Percentiles rank a stretch among this genome's conserved stretches.
Evolutionary conservation across 2,329 filamentous ascomycete species (phyloP).

Genomic region (Ampelomyces quisqualis): DNA sequence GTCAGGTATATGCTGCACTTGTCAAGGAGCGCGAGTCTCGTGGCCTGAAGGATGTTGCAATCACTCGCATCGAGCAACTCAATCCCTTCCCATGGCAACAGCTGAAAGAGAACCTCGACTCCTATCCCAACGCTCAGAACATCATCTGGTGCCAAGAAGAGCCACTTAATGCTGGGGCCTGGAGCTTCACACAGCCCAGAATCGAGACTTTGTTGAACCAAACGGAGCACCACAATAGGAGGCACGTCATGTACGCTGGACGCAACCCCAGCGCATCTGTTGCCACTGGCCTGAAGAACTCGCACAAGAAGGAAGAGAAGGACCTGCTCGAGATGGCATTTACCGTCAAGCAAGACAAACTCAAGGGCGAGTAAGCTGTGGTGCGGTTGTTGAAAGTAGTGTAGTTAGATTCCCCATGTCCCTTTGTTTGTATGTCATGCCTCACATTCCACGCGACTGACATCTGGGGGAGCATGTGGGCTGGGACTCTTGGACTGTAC

Average conservation of each 20-base stretch:
- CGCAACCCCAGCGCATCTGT: conserved; percentile 91
- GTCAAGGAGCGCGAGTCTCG: conserved; percentile 88
- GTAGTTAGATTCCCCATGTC: conserved; percentile 3
- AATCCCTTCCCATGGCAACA: conserved; percentile 99
- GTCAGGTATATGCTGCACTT: conserved; percentile 89
- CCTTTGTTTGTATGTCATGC: conserved; percentile 1
- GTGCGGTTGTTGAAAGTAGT: neutral
- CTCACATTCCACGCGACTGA: conserved; percentile 2
- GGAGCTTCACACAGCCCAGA: conserved; percentile 95
- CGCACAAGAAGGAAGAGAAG: conserved; percentile 89
- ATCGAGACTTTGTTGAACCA: conserved; percentile 95
- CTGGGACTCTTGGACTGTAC: conserved; percentile 23
- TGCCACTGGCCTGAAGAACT: conserved; percentile 85
- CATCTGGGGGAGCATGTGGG: conserved; percentile 2
- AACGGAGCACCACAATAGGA: conserved; percentile 87
- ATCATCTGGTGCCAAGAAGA: conserved; percentile 98
- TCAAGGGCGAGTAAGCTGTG: conserved; percentile 60
- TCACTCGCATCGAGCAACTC: conserved; percentile 95
- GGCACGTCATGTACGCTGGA: conserved; percentile 96
- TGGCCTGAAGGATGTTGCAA: conserved; percentile 83
- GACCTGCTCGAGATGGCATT: conserved; percentile 71
- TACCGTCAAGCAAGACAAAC: conserved; percentile 62
- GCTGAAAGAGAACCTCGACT: conserved; percentile 93
- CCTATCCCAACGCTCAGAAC: conserved; percentile 95
- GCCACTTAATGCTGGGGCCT: conserved; percentile 93